Conservation (phyloP, 768 basidiomycete genomes). For the Podaxis mareebaensis region DNA sequence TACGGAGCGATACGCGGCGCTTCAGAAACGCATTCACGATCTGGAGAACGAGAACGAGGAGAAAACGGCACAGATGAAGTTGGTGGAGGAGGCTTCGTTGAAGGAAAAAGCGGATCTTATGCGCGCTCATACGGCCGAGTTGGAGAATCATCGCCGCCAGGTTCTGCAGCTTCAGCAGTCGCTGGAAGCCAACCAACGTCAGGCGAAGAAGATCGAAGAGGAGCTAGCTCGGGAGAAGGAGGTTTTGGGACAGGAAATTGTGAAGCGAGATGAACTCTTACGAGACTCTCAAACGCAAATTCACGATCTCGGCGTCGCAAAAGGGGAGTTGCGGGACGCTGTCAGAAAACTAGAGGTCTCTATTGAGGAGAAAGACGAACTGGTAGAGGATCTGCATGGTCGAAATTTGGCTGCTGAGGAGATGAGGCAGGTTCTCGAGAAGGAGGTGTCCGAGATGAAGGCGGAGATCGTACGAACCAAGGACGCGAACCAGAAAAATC, state of each 20-base stretch:
- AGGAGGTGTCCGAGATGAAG: neutral
- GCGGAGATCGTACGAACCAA: neutral
- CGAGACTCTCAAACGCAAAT: neutral
- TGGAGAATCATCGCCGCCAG: conserved; percentile 1
- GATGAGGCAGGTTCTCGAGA: neutral
- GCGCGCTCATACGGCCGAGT: neutral
- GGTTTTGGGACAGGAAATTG: neutral
- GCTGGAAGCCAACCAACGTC: neutral
- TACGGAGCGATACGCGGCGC: neutral
- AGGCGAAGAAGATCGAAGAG: neutral
- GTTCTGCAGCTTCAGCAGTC: neutral
- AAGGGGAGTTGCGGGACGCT: neutral
- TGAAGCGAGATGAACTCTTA: neutral
- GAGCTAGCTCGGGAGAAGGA: neutral
- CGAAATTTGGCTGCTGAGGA: neutral
- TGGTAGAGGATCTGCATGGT: neutral
- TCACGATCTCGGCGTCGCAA: neutral
- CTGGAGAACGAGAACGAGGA: conserved; percentile 8
- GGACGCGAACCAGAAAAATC: neutral
- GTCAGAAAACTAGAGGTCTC: neutral
- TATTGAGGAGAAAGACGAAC: neutral
- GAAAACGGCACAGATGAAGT: neutral
- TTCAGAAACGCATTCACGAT: neutral
- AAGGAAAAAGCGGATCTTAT: neutral
- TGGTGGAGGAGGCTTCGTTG: neutral